Percentiles rank a stretch among this genome's conserved stretches.
phyloP scores from a whole-genome alignment of 1,284 basidiomycete species.

The Coniferiporia sulphurascens region DNA sequence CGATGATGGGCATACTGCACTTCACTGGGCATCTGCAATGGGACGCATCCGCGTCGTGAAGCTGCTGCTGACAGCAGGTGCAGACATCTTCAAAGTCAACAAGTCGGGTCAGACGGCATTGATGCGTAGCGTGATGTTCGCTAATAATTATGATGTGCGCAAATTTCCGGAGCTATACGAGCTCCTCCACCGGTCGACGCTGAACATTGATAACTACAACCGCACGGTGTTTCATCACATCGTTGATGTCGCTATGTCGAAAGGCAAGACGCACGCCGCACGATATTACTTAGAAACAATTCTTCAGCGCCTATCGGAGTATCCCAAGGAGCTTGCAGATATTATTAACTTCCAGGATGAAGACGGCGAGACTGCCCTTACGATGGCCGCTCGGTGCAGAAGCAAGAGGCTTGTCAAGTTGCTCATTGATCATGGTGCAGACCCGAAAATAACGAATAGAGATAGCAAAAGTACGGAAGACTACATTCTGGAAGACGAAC shows the following conservation, averaged over 20 bases:
- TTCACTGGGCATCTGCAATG: constrained; percentile 99
- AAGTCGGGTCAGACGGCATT: constrained; percentile 95
- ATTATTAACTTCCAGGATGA: constrained; percentile 99
- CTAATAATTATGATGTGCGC: constrained; percentile 98
- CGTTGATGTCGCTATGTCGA: constrained; percentile 96
- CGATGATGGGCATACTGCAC: constrained; percentile 95
- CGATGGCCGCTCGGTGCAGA: constrained; percentile 93
- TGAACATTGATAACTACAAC: constrained; percentile 98
- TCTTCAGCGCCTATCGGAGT: constrained; percentile 85
- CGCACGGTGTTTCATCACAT: constrained; percentile 99
- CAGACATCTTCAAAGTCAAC: constrained; percentile 97
- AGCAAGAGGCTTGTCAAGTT: constrained; percentile 97
- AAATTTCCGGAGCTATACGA: constrained; percentile 99
- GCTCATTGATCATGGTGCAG: constrained; percentile 93
- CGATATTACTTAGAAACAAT: constrained; percentile 99
- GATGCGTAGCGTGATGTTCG: constrained; percentile 99
- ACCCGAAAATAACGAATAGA: constrained; percentile 92
- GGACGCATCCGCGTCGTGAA: constrained; percentile 96
- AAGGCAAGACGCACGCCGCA: constrained; percentile 96
- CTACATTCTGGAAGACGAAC: constrained; percentile 98
- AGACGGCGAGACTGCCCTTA: constrained; percentile 96
- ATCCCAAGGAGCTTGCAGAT: constrained; percentile 94
- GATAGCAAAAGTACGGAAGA: constrained; percentile 98
- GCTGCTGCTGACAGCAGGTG: constrained; percentile 88
- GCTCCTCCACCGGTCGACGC: constrained; percentile 91